Evolutionary conservation across 352 stramenopile species (phyloP), one percentile per base, ranked within the genome.

Genomic region (Globisporangium abappressorium): DNA sequence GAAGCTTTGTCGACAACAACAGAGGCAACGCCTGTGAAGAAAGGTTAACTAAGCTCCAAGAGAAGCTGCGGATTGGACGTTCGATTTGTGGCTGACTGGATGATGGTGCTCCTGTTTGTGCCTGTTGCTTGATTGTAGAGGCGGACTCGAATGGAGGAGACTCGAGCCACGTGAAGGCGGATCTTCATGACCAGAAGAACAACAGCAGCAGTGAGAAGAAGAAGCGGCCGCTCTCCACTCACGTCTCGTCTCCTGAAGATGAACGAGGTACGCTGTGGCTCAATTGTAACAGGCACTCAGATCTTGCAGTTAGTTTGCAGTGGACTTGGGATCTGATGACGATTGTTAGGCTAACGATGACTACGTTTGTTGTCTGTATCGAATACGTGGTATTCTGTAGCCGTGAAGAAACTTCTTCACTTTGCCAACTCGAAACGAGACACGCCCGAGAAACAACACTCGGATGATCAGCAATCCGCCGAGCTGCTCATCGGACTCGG

Each of bases 401-500:
- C 36, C 18, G 69, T 69, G 62, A 76, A 64, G 26, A 79, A 82
- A 56, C 65, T 84, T 41, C 43, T 75, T 28, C 68, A 73, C 30
- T 59, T 81, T 0, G 60, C 65, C 34, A 69, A 49, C 8, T 67
- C 38, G 51, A 77, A 73, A 57, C 49, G 58, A n/a, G 30, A 70
- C 36, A 57, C 73, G 22, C 15, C 41, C 2, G 63, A 74, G 30
- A 71, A 74, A 6, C 65, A 77, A 8, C 65, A 77, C 2, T 41
- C 61, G 7, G 79, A 89, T 53, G 79, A 89, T 53, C 72, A 80
- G 33, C 79, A 88, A 20, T 91, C 82, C 4, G 82, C 80, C 2
- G 65, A 85, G 55, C 69, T 91, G 26, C 54, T 91, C 34, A 88
- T 91, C 46, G 80, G 76, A 3, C 71, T 91, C 12, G 80, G 79